Evolutionary conservation across 305 asterid genomes (phyloP), one percentile per base, ranked within the genome.

Genomic region (Fraxinus xanthoxyloides): DNA sequence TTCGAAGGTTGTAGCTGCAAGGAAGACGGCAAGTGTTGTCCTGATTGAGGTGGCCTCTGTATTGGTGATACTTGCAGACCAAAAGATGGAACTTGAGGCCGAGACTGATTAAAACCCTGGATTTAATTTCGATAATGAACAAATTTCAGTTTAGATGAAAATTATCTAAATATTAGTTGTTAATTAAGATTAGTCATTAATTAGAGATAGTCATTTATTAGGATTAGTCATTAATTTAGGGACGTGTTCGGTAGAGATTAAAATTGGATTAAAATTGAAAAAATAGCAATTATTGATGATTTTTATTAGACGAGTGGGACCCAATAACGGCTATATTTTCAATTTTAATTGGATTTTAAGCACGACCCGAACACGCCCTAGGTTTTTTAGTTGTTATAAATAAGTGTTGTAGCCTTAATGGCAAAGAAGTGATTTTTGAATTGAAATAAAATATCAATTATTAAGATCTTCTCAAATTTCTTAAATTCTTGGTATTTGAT

Each of bases 1-100:
- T 82, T 86, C 19, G 83, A 87, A 21, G 91, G 86, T 80, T 86
- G 95, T 79, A 82, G 77, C 82, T 88, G 94, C 85, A 83, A 70
- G 51, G 94, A 74, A 72, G 88, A 86, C 17, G 92, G 88, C 85
- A 90, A 86, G 78, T 84, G 80, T 75, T 83, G 90, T 3, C 92
- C 95, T 59, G 95, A 88, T 78, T 90, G 93, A 79, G 86, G 84
- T 76, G 93, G 92, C 86, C 89, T 90, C 87, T 90, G 97, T 36
- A 83, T 76, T 13, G 93, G 90, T 19, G 95, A 88, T 79, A 80
- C 78, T 76, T 88, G 91, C 73, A 80, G 86, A 86, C 82, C 90
- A 79, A 75, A 81, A 74, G 89, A 40, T 76, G 90, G 88, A 75
- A 36, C 85, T 84, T 85, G 89, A 24, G 86, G 87, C 83, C 82